These are phyloP conservation scores for Avena eriantha DNA, from an alignment of 176 grass and related monocot species.

Conservation along the genomic window DNA sequence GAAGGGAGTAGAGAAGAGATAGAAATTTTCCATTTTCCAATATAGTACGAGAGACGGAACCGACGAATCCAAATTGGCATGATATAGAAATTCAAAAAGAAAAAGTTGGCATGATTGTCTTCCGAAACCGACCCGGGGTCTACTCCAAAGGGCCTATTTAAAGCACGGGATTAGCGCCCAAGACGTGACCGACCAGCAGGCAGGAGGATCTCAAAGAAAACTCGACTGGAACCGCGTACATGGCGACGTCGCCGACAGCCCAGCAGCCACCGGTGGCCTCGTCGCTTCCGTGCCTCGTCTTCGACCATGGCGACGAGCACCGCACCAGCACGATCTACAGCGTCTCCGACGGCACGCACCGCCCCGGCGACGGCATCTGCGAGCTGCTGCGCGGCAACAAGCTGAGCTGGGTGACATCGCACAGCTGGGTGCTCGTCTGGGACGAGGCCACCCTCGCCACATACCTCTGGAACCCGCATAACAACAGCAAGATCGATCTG, in stretches of 20 bases:
- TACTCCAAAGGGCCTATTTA: too few relatives aligned
- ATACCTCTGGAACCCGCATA: neutral
- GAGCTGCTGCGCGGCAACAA: neutral
- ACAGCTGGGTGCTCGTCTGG: neutral
- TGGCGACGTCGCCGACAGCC: neutral
- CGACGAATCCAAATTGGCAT: too few relatives aligned
- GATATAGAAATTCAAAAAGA: too few relatives aligned
- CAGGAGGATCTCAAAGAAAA: too few relatives aligned
- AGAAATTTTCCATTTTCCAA: too few relatives aligned
- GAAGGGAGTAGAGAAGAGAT: too few relatives aligned
- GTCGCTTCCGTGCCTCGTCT: neutral
- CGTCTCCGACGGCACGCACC: neutral
- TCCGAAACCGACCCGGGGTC: too few relatives aligned
- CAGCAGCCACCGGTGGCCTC: too few relatives aligned
- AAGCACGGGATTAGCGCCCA: too few relatives aligned
- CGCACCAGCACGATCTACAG: neutral
- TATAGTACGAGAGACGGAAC: too few relatives aligned
- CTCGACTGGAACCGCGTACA: neutral
- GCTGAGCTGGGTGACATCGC: neutral
- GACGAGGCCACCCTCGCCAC: neutral
- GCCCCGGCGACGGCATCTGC: neutral
- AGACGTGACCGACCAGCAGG: too few relatives aligned
- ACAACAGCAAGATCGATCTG: neutral
- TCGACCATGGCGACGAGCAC: neutral
- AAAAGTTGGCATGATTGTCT: too few relatives aligned